Evolutionary conservation across 495 filamentous ascomycete genomes (phyloP).

Genomic region (Daldinia childiae): DNA sequence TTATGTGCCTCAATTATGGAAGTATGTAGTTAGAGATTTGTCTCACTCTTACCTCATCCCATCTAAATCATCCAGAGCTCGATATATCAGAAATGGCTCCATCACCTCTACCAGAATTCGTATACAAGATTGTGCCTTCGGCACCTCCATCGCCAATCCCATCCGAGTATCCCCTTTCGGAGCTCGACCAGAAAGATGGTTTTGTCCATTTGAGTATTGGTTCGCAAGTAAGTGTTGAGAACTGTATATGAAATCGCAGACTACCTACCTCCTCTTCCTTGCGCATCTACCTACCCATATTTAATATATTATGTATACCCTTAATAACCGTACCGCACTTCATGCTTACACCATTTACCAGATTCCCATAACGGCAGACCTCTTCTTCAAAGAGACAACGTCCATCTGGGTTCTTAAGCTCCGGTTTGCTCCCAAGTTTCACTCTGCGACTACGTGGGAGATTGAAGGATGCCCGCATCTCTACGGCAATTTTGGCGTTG

Average conservation of each 20-base stretch:
- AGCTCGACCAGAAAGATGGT: constrained; percentile 61
- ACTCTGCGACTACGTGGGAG: constrained; percentile 57
- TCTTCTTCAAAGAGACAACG: constrained; percentile 53
- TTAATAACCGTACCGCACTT: neutral
- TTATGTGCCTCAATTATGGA: neutral
- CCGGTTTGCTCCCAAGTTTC: constrained; percentile 48
- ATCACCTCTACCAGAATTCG: constrained; percentile 52
- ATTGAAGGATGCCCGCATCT: constrained; percentile 57
- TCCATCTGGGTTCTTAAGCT: constrained; percentile 59
- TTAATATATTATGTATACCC: neutral
- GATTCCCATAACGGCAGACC: constrained; percentile 58
- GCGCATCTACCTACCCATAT: neutral
- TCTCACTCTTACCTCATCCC: neutral
- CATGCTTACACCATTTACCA: constrained; percentile 30
- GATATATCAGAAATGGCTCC: constrained; percentile 30
- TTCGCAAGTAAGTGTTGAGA: constrained; percentile 50
- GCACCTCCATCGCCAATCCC: constrained; percentile 60
- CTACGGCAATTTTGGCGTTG: constrained; percentile 58
- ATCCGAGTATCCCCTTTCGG: constrained; percentile 57
- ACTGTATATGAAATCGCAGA: too few species aligned
- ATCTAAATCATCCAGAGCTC: neutral
- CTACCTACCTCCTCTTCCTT: neutral
- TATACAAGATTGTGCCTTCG: constrained; percentile 62
- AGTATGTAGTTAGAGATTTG: neutral
- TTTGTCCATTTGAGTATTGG: constrained; percentile 63